phyloP scores from a whole-genome alignment of 2,329 filamentous ascomycete species.

The Cladobotryum protrusum region DNA sequence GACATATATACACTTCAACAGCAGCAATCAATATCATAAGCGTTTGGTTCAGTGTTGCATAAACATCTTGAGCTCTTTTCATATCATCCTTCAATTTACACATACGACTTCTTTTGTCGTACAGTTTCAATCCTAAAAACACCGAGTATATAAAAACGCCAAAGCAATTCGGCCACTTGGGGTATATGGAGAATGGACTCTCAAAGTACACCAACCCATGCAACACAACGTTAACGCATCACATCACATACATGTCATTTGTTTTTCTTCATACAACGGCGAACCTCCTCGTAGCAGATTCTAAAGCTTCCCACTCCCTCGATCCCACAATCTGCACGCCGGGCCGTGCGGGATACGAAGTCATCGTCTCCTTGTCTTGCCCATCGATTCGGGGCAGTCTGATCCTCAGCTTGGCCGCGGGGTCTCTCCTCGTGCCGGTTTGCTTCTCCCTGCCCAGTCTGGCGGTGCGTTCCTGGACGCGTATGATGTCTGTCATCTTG shows the following conservation, averaged over 20 bases:
- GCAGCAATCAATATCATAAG: no score
- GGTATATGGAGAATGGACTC: conserved; percentile 7
- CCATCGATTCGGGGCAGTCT: conserved; percentile 35
- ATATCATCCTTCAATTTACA: no score
- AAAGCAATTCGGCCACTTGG: neutral
- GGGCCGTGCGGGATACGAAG: conserved; percentile 23
- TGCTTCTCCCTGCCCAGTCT: conserved; percentile 22
- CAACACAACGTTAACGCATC: neutral
- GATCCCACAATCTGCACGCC: conserved; percentile 45
- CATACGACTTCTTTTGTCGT: no score
- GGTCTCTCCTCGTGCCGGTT: conserved; percentile 22
- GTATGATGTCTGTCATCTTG: conserved; percentile 43
- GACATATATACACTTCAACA: no score
- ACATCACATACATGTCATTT: neutral
- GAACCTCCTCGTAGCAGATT: conserved; percentile 32
- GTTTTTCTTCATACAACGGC: conserved; percentile 20
- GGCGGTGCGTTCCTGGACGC: conserved; percentile 16
- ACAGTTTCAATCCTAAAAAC: no score
- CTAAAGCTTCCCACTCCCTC: conserved; percentile 49
- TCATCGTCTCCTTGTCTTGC: conserved; percentile 35
- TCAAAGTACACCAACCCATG: neutral
- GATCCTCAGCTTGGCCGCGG: conserved; percentile 46
- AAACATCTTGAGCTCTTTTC: no score
- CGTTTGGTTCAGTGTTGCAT: no score
- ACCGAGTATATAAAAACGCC: no score